phyloP scores from a whole-genome alignment of 1,284 basidiomycete genomes.

The Fomitiporia mediterranea region DNA sequence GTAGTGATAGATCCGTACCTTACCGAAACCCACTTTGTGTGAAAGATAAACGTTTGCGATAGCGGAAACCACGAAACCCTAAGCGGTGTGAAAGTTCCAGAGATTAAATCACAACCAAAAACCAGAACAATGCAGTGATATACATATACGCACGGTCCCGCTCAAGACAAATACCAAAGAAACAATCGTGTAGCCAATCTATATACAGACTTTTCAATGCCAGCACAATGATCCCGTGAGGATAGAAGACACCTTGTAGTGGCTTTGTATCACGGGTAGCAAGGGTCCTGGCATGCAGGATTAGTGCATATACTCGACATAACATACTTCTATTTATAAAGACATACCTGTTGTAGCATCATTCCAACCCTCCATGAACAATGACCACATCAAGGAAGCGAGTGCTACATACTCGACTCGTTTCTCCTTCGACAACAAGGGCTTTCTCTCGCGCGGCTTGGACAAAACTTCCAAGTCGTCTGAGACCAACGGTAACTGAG shows the following conservation, averaged over 20 bases:
- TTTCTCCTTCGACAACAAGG: no score
- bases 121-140: no score
- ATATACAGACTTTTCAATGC: constrained; percentile 7
- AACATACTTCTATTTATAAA: neutral
- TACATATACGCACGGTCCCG: constrained; percentile 40
- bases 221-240: neutral
- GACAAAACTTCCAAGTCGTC: no score
- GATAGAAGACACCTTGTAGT: constrained; percentile 39
- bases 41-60: constrained; percentile 45
- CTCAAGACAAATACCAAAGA: constrained; percentile 54
- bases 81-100: no score
- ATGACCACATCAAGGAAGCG: constrained; percentile 31
- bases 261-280: constrained; percentile 28
- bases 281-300: neutral
- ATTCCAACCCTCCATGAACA: constrained; percentile 17
- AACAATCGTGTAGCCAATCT: constrained; percentile 43
- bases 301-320: neutral
- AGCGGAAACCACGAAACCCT: constrained; percentile 47
- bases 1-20: constrained; percentile 30
- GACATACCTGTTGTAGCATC: constrained; percentile 10
- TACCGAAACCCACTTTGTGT: constrained; percentile 52
- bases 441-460: no score
- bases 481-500: no score
- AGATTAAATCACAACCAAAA: no score
- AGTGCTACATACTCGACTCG: constrained; percentile 25